Percentiles rank a stretch among this genome's conserved stretches.
Evolutionary conservation across 2,329 filamentous ascomycete genomes (phyloP).

Genomic region (Nigrospora osmanthi): DNA sequence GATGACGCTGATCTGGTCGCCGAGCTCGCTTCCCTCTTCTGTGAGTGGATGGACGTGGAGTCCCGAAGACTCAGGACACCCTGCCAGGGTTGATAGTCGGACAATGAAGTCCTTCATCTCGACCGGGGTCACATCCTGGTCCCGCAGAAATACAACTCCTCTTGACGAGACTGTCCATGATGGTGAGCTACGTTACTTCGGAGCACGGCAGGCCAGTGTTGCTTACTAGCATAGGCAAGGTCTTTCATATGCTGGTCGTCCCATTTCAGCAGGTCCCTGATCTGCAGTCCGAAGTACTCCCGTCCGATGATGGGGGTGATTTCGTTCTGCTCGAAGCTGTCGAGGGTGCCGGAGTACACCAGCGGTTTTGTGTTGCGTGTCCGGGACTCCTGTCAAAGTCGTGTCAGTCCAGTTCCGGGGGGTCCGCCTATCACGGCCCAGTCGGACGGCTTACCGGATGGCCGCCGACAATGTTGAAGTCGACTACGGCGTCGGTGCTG

Average conservation of each 20-base stretch:
- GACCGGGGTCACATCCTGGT: conserved; percentile 35
- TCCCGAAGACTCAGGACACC: conserved; percentile 37
- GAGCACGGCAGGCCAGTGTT: background rate
- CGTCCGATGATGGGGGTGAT: conserved; percentile 24
- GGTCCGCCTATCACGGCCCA: background rate
- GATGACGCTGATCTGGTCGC: conserved; percentile 49
- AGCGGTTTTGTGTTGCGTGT: conserved; percentile 22
- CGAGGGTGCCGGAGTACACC: conserved; percentile 31
- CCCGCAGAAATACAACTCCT: conserved; percentile 41
- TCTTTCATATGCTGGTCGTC: conserved; percentile 9
- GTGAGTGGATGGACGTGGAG: conserved; percentile 48
- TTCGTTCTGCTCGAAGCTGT: conserved; percentile 26
- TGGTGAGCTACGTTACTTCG: background rate
- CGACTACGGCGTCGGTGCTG: conserved; percentile 6
- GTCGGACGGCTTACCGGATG: conserved; percentile 4
- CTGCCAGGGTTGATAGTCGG: conserved; percentile 32
- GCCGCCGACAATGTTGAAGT: conserved; percentile 15
- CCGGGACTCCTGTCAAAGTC: conserved; percentile 6
- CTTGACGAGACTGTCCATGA: conserved; percentile 30
- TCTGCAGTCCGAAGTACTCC: conserved; percentile 22
- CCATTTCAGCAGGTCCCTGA: conserved; percentile 17
- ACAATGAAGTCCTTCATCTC: conserved; percentile 38
- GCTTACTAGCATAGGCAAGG: conserved; percentile 18
- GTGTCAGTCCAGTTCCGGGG: background rate
- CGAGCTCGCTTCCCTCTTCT: conserved; percentile 42